Evolutionary conservation across 345 rosid species (phyloP).

Genomic region (Brassica nigra): DNA sequence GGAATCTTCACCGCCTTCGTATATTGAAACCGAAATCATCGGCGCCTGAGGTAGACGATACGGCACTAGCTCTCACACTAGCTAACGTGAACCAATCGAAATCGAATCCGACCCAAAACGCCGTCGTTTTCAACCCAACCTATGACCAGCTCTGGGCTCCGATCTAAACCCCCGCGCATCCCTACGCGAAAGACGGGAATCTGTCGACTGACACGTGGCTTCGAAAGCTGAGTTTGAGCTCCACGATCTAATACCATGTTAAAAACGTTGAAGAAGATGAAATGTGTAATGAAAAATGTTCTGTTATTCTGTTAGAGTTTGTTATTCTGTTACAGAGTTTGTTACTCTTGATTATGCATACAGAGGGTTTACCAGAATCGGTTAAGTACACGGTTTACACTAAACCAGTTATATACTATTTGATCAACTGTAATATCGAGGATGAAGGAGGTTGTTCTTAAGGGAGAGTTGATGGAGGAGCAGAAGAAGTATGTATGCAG

Average conservation of each 20-base stretch:
- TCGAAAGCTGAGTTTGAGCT: background rate
- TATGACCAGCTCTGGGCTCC: background rate
- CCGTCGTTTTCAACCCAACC: conserved; percentile 71
- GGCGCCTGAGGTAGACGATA: conserved; percentile 87
- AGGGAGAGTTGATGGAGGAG: conserved; percentile 55
- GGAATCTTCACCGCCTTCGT: conserved; percentile 73
- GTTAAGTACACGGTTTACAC: too few relatives aligned
- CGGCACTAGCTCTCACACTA: conserved; percentile 79
- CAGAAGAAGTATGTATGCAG: conserved; percentile 41
- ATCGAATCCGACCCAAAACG: conserved; percentile 71
- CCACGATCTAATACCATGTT: too few relatives aligned
- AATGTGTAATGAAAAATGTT: too few relatives aligned
- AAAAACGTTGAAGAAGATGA: too few relatives aligned
- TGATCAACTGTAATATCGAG: conserved; percentile 28
- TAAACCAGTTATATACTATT: too few relatives aligned
- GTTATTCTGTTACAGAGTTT: too few relatives aligned
- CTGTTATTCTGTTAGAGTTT: too few relatives aligned
- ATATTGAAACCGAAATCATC: conserved; percentile 71
- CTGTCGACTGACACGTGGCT: conserved; percentile 81
- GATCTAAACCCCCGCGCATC: too few relatives aligned
- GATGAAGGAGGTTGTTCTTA: conserved; percentile 70
- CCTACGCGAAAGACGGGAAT: conserved; percentile 41
- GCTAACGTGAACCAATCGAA: conserved; percentile 61
- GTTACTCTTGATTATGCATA: too few relatives aligned
- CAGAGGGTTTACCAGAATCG: too few relatives aligned